A percentile compares a stretch with the other conserved stretches of the same genome.
These are phyloP conservation scores for Xylaria sp. DNA, from an alignment of 2,329 filamentous ascomycete genomes.

Conservation along the genomic window DNA sequence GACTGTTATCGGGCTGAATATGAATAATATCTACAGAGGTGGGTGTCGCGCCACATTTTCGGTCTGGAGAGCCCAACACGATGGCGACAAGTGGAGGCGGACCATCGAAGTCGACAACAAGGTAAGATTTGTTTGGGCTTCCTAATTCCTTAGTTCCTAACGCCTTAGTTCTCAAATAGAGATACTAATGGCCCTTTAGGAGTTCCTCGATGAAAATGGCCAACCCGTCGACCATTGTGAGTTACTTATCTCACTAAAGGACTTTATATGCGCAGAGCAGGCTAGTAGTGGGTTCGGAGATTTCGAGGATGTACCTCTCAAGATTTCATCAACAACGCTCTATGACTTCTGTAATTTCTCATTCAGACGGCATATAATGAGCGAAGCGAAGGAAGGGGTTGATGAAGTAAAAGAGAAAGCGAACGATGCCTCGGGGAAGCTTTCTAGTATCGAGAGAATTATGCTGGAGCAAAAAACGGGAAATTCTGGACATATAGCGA, in stretches of 20 bases:
- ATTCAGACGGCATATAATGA: background rate
- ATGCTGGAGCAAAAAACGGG: background rate
- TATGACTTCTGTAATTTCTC: background rate
- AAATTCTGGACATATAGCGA: background rate
- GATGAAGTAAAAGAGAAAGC: background rate
- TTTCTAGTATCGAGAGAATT: background rate
- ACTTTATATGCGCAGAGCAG: background rate
- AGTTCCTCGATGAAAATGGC: conserved; percentile 5
- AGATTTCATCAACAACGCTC: conserved; percentile 2
- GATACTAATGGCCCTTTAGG: background rate
- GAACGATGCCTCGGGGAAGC: background rate
- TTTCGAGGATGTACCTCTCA: conserved; percentile 3
- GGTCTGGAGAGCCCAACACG: conserved; percentile 1
- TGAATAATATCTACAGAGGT: conserved; percentile 12
- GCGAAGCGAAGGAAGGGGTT: background rate
- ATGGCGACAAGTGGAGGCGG: conserved; percentile 1
- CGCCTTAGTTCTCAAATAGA: background rate
- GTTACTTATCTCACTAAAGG: background rate
- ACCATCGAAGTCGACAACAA: background rate
- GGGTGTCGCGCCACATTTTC: conserved; percentile 2
- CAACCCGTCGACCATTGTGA: background rate
- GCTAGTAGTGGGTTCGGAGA: background rate
- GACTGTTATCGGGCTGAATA: conserved; percentile 12
- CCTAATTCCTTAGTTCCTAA: no score
- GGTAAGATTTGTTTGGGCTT: no score